Percentiles rank a stretch among this genome's conserved stretches.
Conservation (phyloP, 805 yeast genomes). For the Debaryomyces maramus region DNA sequence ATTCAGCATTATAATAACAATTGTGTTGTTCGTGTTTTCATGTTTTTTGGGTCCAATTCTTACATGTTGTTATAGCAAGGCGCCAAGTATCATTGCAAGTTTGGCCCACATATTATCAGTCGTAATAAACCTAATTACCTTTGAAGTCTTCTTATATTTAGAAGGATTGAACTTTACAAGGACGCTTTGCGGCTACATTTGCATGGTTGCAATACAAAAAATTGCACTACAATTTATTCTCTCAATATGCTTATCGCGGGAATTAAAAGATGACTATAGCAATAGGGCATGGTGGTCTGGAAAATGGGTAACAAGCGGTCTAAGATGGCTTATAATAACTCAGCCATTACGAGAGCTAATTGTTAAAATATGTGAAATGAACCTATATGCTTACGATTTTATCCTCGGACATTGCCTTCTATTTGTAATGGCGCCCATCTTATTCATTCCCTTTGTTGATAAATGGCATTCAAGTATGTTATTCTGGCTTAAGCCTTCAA, state of each 20-base stretch:
- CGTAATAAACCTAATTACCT: slow-evolving; percentile 28
- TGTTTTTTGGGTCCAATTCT: slow-evolving; percentile 38
- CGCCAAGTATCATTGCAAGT: slow-evolving; percentile 40
- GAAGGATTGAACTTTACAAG: slow-evolving; percentile 45
- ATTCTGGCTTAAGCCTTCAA: slow-evolving; percentile 48
- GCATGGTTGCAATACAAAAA: slow-evolving; percentile 38
- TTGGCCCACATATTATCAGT: slow-evolving; percentile 39
- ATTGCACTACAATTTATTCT: slow-evolving; percentile 32
- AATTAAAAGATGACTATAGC: slow-evolving; percentile 38
- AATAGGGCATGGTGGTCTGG: slow-evolving; percentile 59
- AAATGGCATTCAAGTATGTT: slow-evolving; percentile 49
- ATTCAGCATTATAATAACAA: slow-evolving; percentile 33
- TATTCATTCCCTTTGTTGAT: slow-evolving; percentile 48
- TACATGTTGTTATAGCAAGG: slow-evolving; percentile 28
- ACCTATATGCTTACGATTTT: slow-evolving; percentile 49
- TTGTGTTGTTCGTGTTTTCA: slow-evolving; percentile 35
- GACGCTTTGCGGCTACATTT: slow-evolving; percentile 39
- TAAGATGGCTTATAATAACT: slow-evolving; percentile 37
- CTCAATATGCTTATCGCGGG: slow-evolving; percentile 39
- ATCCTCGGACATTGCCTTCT: slow-evolving; percentile 44
- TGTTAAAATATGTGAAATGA: slow-evolving; percentile 47
- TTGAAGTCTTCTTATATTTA: slow-evolving; percentile 38
- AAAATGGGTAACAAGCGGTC: slow-evolving; percentile 41
- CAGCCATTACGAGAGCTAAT: slow-evolving; percentile 49
- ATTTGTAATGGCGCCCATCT: slow-evolving; percentile 37